phyloP scores from a whole-genome alignment of 106 monocot species.

The Acanthochlamys bracteata region DNA sequence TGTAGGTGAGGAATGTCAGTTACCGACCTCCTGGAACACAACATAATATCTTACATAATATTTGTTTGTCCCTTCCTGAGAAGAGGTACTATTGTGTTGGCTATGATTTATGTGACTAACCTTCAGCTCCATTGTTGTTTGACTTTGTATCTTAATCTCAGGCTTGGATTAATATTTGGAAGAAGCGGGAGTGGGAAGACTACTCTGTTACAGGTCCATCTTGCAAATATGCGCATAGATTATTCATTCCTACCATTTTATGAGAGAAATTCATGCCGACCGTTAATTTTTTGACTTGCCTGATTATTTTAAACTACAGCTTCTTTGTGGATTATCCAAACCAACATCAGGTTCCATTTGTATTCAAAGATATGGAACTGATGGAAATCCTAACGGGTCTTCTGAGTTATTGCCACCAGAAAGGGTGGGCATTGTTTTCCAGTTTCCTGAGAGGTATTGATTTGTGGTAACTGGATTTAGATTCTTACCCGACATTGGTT shows the following conservation, averaged over 20 bases:
- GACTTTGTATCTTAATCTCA: constrained; percentile 16
- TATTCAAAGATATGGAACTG: constrained; percentile 54
- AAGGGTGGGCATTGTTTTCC: constrained; percentile 89
- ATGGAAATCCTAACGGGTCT: constrained; percentile 40
- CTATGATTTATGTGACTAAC: too few species aligned
- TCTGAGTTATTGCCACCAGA: constrained; percentile 54
- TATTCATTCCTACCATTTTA: too few species aligned
- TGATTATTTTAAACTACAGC: constrained; percentile 26
- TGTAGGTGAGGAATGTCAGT: constrained; percentile 65
- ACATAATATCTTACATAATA: constrained; percentile 53
- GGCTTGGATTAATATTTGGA: constrained; percentile 96
- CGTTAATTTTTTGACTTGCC: too few species aligned
- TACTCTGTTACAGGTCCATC: constrained; percentile 75
- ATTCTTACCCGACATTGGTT: too few species aligned
- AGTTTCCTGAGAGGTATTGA: constrained; percentile 97
- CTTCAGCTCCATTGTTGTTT: too few species aligned
- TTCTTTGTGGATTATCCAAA: constrained; percentile 77
- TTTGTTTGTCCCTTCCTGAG: constrained; percentile 74
- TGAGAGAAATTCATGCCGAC: too few species aligned
- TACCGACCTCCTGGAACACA: constrained; percentile 87
- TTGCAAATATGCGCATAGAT: too few species aligned
- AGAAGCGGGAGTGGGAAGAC: constrained; percentile 98
- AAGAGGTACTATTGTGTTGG: constrained; percentile 50
- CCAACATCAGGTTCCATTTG: constrained; percentile 78
- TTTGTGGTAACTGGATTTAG: neutral